Conservation (phyloP, 495 filamentous ascomycete genomes). For the Trichocladium antarcticum region DNA sequence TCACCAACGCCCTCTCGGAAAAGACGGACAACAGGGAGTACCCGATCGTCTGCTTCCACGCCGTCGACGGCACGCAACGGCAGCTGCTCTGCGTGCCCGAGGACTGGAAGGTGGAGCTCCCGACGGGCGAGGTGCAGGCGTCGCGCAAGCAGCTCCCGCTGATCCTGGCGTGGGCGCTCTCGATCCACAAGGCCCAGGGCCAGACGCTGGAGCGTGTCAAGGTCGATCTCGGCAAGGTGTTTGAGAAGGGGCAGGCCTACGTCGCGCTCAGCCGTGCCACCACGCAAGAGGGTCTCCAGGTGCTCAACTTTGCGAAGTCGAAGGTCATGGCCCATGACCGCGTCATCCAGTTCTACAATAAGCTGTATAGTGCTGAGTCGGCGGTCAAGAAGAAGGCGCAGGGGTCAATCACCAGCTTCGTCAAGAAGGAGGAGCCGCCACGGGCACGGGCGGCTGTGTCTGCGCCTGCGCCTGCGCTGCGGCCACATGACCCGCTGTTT, state of each 20-base stretch:
- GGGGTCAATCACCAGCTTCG: constrained; percentile 24
- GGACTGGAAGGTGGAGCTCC: constrained; percentile 91
- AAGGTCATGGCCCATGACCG: constrained; percentile 93
- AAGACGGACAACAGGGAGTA: constrained; percentile 43
- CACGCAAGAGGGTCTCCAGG: constrained; percentile 75
- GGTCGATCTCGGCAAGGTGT: constrained; percentile 81
- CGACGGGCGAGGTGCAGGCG: constrained; percentile 88
- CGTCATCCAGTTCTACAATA: constrained; percentile 74
- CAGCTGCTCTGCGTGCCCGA: constrained; percentile 76
- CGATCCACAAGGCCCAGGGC: constrained; percentile 96
- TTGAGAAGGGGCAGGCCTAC: constrained; percentile 90
- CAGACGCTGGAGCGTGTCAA: constrained; percentile 93
- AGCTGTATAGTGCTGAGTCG: constrained; percentile 52
- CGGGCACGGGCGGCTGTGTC: background rate
- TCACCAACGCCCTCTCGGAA: constrained; percentile 24
- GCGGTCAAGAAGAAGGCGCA: constrained; percentile 23
- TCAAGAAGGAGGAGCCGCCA: constrained; percentile 5
- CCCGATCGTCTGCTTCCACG: constrained; percentile 71
- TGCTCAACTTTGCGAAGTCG: constrained; percentile 72
- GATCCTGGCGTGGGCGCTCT: constrained; percentile 92
- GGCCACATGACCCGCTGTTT: constrained; percentile 1
- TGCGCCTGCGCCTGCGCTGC: background rate
- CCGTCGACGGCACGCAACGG: constrained; percentile 66
- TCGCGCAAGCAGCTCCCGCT: constrained; percentile 67
- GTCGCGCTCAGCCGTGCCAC: constrained; percentile 79